Evolutionary conservation across 352 stramenopile species (phyloP), one percentile per base, ranked within the genome.

Genomic region (Globisporangium polare): DNA sequence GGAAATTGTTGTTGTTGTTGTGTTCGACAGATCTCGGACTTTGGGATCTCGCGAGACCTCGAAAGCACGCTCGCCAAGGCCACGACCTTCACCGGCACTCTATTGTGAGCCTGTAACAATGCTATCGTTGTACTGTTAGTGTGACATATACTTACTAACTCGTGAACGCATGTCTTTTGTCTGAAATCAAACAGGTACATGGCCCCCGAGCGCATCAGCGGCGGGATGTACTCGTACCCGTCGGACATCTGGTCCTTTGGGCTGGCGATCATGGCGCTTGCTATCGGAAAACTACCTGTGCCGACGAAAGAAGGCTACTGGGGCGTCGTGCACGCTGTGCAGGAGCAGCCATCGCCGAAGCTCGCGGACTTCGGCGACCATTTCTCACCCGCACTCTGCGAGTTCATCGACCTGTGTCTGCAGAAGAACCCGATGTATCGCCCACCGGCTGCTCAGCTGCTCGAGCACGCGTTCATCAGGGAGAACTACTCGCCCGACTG

Each of bases 121-220:
- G 42, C 22, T 6, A 7, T 10, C 15, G 24, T 12, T 9, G 46
- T 24, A 35, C 47, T 24, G 2, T 39, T 6, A 18, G 1, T 53
- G 42, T 45, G 12, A 6, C 12, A 22, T n/a, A 35, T 31, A 2
- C 54, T 42, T 31, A 2, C 54, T 42, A 18, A 43, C 4, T 18
- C n/a, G 15, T 50, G 20, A 29, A 27, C 9, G 5, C 26, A 24
- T 53, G 18, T 65, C 51, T 6, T 6, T 41, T 41, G 41, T 18
- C 18, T 35, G 24, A 26, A n/a, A 46, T 52, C 5, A 12, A 20
- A 53, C 29, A 88, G 78, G 17, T 97, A 98, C 69, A 98, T 98
- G 93, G 87, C 87, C 0, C 93, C 93, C 1, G 93, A 98, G 77
- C 78, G 94, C 4, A 97, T 98, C 59, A 94, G 85, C 43, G 89